Percentiles rank a stretch among this genome's conserved stretches.
Conservation (phyloP, 768 basidiomycete genomes). For the Suillus subaureus region DNA sequence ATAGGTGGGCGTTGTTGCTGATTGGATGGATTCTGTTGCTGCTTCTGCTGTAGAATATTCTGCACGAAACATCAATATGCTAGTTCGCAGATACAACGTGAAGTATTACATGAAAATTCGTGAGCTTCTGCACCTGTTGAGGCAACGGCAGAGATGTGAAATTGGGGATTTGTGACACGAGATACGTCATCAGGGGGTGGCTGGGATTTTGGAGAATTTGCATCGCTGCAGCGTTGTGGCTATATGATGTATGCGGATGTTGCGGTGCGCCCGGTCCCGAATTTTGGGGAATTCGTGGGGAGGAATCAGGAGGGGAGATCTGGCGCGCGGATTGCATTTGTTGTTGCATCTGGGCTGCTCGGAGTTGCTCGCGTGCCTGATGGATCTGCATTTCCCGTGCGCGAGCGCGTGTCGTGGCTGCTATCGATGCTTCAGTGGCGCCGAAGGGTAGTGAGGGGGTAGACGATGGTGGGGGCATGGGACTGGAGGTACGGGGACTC, state of each 20-base stretch:
- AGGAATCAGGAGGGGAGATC: conserved; percentile 43
- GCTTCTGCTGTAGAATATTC: conserved; percentile 25
- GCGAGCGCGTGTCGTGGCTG: conserved; percentile 34
- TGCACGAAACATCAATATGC: conserved; percentile 5
- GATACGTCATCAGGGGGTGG: conserved; percentile 61
- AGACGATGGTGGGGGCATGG: conserved; percentile 32
- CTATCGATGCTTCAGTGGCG: conserved; percentile 36
- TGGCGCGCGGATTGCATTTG: conserved; percentile 37
- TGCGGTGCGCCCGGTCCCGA: conserved; percentile 19
- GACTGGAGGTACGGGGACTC: conserved; percentile 37
- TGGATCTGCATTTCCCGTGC: conserved; percentile 39
- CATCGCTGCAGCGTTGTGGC: conserved; percentile 40
- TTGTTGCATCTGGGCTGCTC: conserved; percentile 36
- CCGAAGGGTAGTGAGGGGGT: conserved; percentile 35
- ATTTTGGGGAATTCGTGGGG: conserved; percentile 24
- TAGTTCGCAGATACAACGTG: conserved; percentile 7
- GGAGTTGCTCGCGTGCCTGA: conserved; percentile 35
- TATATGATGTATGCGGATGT: conserved; percentile 23
- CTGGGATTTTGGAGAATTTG: conserved; percentile 53
- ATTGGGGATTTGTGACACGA: conserved; percentile 51
- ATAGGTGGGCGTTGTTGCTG: conserved; percentile 29
- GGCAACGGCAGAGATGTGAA: conserved; percentile 54
- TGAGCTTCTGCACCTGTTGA: conserved; percentile 63
- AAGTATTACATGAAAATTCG: conserved; percentile 49
- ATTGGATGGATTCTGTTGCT: conserved; percentile 29